A percentile compares a stretch with the other conserved stretches of the same genome.
phyloP scores from a whole-genome alignment of 2,329 filamentous ascomycete genomes.

The Colletotrichum sp. region DNA sequence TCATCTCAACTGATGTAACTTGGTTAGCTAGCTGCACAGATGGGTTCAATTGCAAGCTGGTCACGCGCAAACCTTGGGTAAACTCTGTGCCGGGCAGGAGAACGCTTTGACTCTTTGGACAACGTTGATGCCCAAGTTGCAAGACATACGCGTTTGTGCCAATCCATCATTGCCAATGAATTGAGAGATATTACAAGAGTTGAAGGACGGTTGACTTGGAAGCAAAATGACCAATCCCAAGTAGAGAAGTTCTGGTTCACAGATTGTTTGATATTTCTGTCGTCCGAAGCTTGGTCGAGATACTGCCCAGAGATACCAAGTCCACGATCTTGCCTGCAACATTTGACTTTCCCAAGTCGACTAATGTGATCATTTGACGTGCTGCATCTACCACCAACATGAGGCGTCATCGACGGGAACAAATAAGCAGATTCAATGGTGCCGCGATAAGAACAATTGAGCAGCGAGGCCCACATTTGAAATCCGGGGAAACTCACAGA shows the following conservation, averaged over 20 bases:
- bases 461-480: background rate
- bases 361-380: background rate
- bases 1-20: background rate
- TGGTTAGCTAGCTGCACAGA: background rate
- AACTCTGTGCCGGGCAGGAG: background rate
- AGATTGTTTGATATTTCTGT: background rate
- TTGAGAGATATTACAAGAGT: background rate
- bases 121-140: background rate
- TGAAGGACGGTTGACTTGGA: background rate
- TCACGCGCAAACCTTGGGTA: background rate
- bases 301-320: background rate
- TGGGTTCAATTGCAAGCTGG: background rate
- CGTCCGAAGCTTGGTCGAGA: background rate
- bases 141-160: background rate
- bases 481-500: background rate
- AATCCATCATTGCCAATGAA: background rate
- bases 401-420: background rate
- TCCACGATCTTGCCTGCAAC: background rate
- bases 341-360: background rate
- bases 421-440: background rate
- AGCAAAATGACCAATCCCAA: background rate
- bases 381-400: background rate
- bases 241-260: background rate
- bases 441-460: background rate
- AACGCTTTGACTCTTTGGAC: background rate